Percentiles rank a stretch among this genome's conserved stretches.
phyloP scores from a whole-genome alignment of 305 asterid species.

The Fraxinus dipetala region DNA sequence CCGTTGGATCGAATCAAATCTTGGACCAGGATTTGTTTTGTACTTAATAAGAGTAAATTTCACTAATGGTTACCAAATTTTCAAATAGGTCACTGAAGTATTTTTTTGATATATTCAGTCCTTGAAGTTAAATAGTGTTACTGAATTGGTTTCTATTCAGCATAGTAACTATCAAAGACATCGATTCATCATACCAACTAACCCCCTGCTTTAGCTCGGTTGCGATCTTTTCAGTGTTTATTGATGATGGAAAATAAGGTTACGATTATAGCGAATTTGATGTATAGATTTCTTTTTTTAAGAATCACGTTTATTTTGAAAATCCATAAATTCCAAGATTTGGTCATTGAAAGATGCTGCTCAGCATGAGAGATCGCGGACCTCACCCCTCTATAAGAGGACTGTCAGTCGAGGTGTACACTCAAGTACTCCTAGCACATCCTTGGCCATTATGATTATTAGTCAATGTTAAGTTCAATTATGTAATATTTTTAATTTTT shows the following conservation, averaged over 20 bases:
- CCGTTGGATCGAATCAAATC: neutral
- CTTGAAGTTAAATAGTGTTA: neutral
- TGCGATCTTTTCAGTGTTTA: neutral
- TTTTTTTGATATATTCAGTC: neutral
- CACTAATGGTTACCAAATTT: neutral
- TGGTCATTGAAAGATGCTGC: too few species aligned
- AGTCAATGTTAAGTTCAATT: too few species aligned
- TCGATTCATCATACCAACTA: neutral
- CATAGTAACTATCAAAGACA: too few species aligned
- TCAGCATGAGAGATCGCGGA: too few species aligned
- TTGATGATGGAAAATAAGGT: neutral
- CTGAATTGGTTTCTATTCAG: neutral
- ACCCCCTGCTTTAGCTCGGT: neutral
- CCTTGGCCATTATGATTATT: too few species aligned
- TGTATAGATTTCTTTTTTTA: too few species aligned
- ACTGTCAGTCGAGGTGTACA: too few species aligned
- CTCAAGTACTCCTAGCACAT: too few species aligned
- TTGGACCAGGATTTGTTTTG: neutral
- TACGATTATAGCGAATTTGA: too few species aligned
- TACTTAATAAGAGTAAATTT: neutral
- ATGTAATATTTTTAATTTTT: neutral
- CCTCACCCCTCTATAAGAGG: too few species aligned
- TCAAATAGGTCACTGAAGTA: neutral
- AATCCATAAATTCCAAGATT: too few species aligned
- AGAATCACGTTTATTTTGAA: neutral